These are phyloP conservation scores for Plasmodium fragile DNA, from an alignment of 169 alveolate species.

Conservation along the genomic window DNA sequence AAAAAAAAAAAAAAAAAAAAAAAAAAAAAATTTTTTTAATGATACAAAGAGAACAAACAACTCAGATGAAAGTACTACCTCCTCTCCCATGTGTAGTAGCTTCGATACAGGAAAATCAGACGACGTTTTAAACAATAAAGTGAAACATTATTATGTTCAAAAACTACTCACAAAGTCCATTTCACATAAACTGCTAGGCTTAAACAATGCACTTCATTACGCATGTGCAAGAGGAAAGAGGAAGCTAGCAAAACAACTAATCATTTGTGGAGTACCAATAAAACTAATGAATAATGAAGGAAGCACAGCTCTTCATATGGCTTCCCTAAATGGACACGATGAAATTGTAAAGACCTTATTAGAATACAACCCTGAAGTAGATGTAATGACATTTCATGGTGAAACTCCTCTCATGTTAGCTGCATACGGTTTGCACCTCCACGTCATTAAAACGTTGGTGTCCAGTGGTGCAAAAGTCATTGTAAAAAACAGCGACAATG, in stretches of 20 bases:
- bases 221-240: conserved; percentile 90
- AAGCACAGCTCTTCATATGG: conserved; percentile 92
- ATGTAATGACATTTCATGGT: conserved; percentile 83
- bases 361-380: conserved; percentile 79
- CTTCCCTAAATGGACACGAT: conserved; percentile 87
- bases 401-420: conserved; percentile 91
- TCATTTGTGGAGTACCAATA: conserved; percentile 86
- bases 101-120: conserved; percentile 8
- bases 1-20: not conserved
- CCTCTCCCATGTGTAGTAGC: conserved; percentile 30
- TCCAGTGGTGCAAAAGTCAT: conserved; percentile 80
- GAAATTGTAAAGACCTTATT: conserved; percentile 86
- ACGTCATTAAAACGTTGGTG: conserved; percentile 80
- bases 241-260: conserved; percentile 84
- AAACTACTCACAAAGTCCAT: conserved; percentile 81
- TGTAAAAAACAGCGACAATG: conserved; percentile 30
- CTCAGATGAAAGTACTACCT: conserved; percentile 85
- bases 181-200: conserved; percentile 86
- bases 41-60: conserved; percentile 45
- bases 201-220: conserved; percentile 88
- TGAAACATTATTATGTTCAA: conserved; percentile 22
- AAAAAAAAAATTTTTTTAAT: not conserved
- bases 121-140: conserved; percentile 26
- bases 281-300: conserved; percentile 86
- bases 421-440: conserved; percentile 84